A percentile compares a stretch with the other conserved stretches of the same genome.
These are phyloP conservation scores for Microcyclospora tardicrescens DNA, from an alignment of 2,329 filamentous ascomycete genomes.

Conservation along the genomic window DNA sequence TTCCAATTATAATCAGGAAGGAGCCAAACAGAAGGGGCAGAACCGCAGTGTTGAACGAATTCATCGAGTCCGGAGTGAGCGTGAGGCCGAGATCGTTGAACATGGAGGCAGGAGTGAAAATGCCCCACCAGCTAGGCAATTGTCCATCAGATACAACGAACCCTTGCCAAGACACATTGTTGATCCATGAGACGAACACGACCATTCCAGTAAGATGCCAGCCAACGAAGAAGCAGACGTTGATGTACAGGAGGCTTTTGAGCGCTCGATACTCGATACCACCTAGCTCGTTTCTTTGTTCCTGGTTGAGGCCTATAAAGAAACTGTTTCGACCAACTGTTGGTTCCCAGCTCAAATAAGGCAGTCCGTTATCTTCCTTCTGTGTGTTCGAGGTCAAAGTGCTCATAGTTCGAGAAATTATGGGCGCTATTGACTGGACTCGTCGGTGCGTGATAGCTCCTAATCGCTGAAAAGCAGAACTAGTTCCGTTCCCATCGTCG, in stretches of 20 bases:
- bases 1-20: constrained; percentile 86
- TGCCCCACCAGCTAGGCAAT: constrained; percentile 71
- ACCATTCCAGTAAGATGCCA: constrained; percentile 68
- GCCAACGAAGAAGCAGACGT: constrained; percentile 67
- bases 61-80: constrained; percentile 86
- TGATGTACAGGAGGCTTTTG: constrained; percentile 68
- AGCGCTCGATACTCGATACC: constrained; percentile 92
- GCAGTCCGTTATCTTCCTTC: constrained; percentile 50
- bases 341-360: constrained; percentile 88
- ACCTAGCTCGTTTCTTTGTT: constrained; percentile 86
- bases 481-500: constrained; percentile 1
- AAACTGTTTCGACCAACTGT: constrained; percentile 88
- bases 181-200: constrained; percentile 69
- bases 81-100: constrained; percentile 96
- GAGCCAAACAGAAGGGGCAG: constrained; percentile 65
- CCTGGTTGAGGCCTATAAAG: constrained; percentile 76
- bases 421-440: no score
- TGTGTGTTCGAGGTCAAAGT: constrained; percentile 41
- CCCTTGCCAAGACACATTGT: constrained; percentile 44
- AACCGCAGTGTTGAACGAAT: constrained; percentile 65
- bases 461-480: constrained; percentile 4
- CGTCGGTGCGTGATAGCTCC: constrained; percentile 1
- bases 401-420: constrained; percentile 2
- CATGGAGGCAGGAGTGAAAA: constrained; percentile 76
- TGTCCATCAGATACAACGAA: constrained; percentile 51